phyloP scores from a whole-genome alignment of 768 basidiomycete genomes.

The Sporobolomyces pararoseus region DNA sequence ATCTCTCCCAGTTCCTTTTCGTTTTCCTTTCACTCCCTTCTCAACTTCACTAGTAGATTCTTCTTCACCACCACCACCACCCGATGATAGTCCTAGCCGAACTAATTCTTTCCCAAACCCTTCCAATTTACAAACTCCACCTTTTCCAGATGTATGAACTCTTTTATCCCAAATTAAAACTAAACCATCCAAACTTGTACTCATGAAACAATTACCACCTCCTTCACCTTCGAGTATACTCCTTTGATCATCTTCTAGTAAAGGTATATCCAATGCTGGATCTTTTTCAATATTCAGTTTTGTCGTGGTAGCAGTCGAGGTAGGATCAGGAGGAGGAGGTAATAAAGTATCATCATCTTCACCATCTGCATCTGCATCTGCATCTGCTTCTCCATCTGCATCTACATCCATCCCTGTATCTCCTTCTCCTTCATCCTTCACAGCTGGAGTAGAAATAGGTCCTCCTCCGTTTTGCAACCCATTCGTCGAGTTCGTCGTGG shows the following conservation, averaged over 20 bases:
- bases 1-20: conserved; percentile 50
- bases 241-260: conserved; percentile 65
- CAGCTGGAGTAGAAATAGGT: not conserved
- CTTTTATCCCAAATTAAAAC: conserved; percentile 87
- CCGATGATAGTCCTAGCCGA: not conserved
- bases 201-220: conserved; percentile 61
- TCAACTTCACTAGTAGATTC: no score
- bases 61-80: no score
- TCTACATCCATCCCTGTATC: not conserved
- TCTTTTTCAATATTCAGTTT: not conserved
- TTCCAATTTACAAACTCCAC: conserved; percentile 15
- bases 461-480: conserved; percentile 13
- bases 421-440: not conserved
- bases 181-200: conserved; percentile 85
- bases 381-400: conserved; percentile 24
- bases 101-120: conserved; percentile 50
- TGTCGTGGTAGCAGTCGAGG: not conserved
- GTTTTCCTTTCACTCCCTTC: not conserved
- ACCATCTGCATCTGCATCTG: conserved; percentile 14
- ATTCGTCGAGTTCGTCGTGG: conserved; percentile 4
- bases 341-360: conserved; percentile 11
- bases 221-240: not conserved
- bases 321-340: not conserved
- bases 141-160: conserved; percentile 45
- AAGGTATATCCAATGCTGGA: conserved; percentile 42